Evolutionary conservation across 2,329 filamentous ascomycete species (phyloP).

Genomic region (Keithomyces neogunnii): DNA sequence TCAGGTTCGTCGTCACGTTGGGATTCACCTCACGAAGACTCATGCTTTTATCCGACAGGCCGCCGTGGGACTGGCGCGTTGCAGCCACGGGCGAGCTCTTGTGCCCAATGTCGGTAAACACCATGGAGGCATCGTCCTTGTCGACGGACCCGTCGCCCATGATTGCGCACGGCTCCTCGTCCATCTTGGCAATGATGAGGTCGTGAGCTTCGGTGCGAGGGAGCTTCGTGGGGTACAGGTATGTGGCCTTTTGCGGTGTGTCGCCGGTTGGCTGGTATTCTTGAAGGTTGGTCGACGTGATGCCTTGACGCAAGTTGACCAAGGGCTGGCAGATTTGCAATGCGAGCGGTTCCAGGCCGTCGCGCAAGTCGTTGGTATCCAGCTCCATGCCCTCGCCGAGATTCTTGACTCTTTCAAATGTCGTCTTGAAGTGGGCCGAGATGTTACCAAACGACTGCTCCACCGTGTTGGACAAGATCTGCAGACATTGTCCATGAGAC

Average conservation of each 20-base stretch:
- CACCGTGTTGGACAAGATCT: constrained; percentile 56
- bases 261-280: constrained; percentile 82
- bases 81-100: constrained; percentile 17
- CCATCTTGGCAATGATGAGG: constrained; percentile 32
- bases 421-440: constrained; percentile 59
- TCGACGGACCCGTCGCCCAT: neutral
- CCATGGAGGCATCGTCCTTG: constrained; percentile 26
- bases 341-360: constrained; percentile 53
- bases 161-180: constrained; percentile 15
- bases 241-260: constrained; percentile 74
- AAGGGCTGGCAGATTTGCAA: constrained; percentile 60
- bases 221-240: constrained; percentile 70
- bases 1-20: constrained; percentile 35
- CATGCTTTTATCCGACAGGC: constrained; percentile 20
- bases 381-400: constrained; percentile 60
- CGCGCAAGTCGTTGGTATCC: constrained; percentile 49
- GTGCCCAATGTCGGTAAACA: constrained; percentile 15
- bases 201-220: constrained; percentile 59
- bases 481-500: constrained; percentile 58
- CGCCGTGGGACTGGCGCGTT: constrained; percentile 13
- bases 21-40: constrained; percentile 50
- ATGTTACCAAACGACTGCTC: constrained; percentile 66
- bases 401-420: constrained; percentile 57
- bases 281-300: constrained; percentile 54
- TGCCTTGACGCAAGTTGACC: constrained; percentile 58